phyloP scores from a whole-genome alignment of 169 alveolate genomes.

The Plasmodium inui region DNA sequence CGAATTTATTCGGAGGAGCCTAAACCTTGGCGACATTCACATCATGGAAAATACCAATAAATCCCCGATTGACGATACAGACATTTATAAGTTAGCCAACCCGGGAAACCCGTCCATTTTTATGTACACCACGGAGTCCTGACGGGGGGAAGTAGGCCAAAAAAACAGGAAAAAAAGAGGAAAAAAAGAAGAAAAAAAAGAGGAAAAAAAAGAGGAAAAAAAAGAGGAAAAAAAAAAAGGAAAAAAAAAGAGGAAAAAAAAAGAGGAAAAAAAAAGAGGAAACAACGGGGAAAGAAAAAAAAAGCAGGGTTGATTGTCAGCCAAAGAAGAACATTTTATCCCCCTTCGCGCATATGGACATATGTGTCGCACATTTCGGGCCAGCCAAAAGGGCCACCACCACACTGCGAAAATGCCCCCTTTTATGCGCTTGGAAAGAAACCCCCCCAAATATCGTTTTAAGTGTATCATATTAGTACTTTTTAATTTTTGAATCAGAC shows the following conservation, averaged over 20 bases:
- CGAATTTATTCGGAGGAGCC: slow-evolving; percentile 60
- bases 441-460: background rate
- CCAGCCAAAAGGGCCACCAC: background rate
- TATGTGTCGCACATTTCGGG: background rate
- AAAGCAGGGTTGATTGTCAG: background rate
- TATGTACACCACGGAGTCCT: slow-evolving; percentile 65
- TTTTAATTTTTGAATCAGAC: slow-evolving; percentile 21
- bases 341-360: background rate
- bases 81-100: slow-evolving; percentile 76
- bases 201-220: too few species aligned
- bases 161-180: background rate
- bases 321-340: background rate
- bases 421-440: background rate
- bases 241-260: too few species aligned
- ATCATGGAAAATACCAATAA: slow-evolving; percentile 78
- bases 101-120: slow-evolving; percentile 86
- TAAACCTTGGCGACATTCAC: slow-evolving; percentile 74
- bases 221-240: too few species aligned
- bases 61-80: slow-evolving; percentile 76
- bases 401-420: background rate
- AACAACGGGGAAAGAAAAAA: too few species aligned
- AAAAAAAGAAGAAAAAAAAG: too few species aligned
- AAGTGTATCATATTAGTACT: slow-evolving; percentile 1
- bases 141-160: background rate
- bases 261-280: too few species aligned